Base-by-base conservation (phyloP, 768 basidiomycete species). In the Scleroderma bovista region DNA sequence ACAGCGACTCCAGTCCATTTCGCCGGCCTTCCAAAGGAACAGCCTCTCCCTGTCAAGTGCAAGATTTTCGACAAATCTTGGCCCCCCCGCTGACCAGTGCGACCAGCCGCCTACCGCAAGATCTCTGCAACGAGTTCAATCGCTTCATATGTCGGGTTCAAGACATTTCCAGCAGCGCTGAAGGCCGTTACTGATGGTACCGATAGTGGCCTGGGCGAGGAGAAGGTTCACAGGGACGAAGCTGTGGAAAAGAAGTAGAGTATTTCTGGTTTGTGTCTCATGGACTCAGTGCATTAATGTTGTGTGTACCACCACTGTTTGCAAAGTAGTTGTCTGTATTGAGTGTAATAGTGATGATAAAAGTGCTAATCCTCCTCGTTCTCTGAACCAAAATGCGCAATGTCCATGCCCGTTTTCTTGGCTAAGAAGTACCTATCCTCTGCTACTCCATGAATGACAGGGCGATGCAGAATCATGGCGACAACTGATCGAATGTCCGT, bases 391-490 rank as follows among this genome's bases (percentile, higher is more conserved):
- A n/a, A n/a, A n/a, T n/a, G n/a, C n/a, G n/a, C n/a, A n/a, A n/a
- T n/a, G n/a, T n/a, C n/a, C n/a, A n/a, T n/a, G n/a, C n/a, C n/a
- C n/a, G n/a, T n/a, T n/a, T n/a, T n/a, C n/a, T n/a, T n/a, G n/a
- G n/a, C n/a, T n/a, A n/a, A n/a, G n/a, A n/a, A n/a, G n/a, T n/a
- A n/a, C n/a, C n/a, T n/a, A n/a, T n/a, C n/a, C n/a, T n/a, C n/a
- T n/a, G n/a, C n/a, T n/a, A n/a, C n/a, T n/a, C n/a, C n/a, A n/a
- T n/a, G n/a, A n/a, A n/a, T n/a, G n/a, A n/a, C n/a, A n/a, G n/a
- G n/a, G n/a, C n/a, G n/a, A n/a, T n/a, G 51, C 16, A 46, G 54
- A 11, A 52, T 11, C 54, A 55, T 55, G 13, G 51, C 46, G 2
- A 55, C 29, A 1, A 52, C 46, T 20, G 46, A 23, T 6, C 23